A percentile compares a stretch with the other conserved stretches of the same genome.
Conservation (phyloP, 352 stramenopile species). For the Halophytophthora polymorphica region DNA sequence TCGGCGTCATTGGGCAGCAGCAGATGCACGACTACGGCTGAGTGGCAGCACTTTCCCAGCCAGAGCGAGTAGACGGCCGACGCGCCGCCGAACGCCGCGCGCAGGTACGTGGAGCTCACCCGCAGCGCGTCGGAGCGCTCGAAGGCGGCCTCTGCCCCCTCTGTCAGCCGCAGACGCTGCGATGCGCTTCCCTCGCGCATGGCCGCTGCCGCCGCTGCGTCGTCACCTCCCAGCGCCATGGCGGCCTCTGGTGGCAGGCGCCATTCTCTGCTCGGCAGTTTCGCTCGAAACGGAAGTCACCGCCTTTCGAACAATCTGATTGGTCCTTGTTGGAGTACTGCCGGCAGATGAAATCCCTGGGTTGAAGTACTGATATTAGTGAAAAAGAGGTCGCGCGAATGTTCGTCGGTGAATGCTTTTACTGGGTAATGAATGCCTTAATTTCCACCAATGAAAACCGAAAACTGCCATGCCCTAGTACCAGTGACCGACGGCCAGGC, state of each 20-base stretch:
- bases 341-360: background rate
- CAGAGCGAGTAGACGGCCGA: slow-evolving; percentile 56
- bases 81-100: slow-evolving; percentile 50
- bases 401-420: background rate
- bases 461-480: no score
- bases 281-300: no score
- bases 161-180: no score
- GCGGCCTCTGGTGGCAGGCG: no score
- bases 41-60: slow-evolving; percentile 54
- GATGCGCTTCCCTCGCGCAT: no score
- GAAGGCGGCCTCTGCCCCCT: background rate
- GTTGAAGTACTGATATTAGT: background rate
- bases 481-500: no score
- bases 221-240: no score
- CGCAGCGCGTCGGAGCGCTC: slow-evolving; percentile 25
- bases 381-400: slow-evolving; percentile 5
- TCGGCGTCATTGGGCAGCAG: slow-evolving; percentile 44
- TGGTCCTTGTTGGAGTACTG: background rate
- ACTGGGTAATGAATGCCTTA: no score
- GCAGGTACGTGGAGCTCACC: slow-evolving; percentile 52
- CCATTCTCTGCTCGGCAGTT: no score
- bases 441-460: no score
- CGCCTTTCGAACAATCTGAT: no score
- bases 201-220: no score
- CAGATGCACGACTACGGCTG: slow-evolving; percentile 68